Percentiles rank a stretch among this genome's conserved stretches.
phyloP scores from a whole-genome alignment of 495 filamentous ascomycete genomes.

The Ramalina intermedia region DNA sequence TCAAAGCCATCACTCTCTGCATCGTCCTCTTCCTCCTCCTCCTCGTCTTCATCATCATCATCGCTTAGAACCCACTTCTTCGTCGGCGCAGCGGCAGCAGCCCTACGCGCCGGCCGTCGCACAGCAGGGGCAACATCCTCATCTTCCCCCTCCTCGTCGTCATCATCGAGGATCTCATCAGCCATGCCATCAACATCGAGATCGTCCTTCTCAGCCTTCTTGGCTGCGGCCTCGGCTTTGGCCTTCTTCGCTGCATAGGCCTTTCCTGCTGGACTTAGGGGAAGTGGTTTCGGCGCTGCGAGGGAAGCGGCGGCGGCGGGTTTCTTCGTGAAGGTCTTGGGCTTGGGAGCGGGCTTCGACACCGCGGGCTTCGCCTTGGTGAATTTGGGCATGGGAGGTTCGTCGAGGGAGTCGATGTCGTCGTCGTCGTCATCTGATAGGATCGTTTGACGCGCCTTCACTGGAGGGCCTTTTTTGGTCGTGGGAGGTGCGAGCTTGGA shows the following conservation, averaged over 20 bases:
- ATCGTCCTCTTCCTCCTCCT: slow-evolving; percentile 14
- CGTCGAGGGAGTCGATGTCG: slow-evolving; percentile 46
- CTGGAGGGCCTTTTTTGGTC: slow-evolving; percentile 34
- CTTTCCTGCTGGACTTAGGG: slow-evolving; percentile 64
- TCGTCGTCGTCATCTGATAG: slow-evolving; percentile 52
- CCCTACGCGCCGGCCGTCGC: slow-evolving; percentile 11
- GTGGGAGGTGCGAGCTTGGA: slow-evolving; percentile 58
- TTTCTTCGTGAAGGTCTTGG: slow-evolving; percentile 28
- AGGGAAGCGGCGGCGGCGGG: slow-evolving; percentile 16
- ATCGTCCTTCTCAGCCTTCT: slow-evolving; percentile 25
- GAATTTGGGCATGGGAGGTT: slow-evolving; percentile 18
- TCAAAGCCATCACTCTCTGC: slow-evolving; percentile 13
- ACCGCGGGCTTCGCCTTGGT: slow-evolving; percentile 21
- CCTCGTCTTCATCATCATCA: slow-evolving; percentile 16
- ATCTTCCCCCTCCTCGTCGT: slow-evolving; percentile 37
- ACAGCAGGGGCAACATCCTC: slow-evolving; percentile 16
- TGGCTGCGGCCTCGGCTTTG: slow-evolving; percentile 33
- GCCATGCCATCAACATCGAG: slow-evolving; percentile 26
- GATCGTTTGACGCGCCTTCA: slow-evolving; percentile 45
- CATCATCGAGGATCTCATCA: slow-evolving; percentile 32
- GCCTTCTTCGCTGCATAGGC: slow-evolving; percentile 63
- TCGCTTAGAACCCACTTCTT: slow-evolving; percentile 12
- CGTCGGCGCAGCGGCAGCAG: slow-evolving; percentile 11
- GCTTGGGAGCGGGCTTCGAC: slow-evolving; percentile 13
- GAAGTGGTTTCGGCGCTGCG: slow-evolving; percentile 29